Evolutionary conservation across 1,139 yeast species (phyloP), one percentile per base, ranked within the genome.

Genomic region (Magnusiomyces ingens): DNA sequence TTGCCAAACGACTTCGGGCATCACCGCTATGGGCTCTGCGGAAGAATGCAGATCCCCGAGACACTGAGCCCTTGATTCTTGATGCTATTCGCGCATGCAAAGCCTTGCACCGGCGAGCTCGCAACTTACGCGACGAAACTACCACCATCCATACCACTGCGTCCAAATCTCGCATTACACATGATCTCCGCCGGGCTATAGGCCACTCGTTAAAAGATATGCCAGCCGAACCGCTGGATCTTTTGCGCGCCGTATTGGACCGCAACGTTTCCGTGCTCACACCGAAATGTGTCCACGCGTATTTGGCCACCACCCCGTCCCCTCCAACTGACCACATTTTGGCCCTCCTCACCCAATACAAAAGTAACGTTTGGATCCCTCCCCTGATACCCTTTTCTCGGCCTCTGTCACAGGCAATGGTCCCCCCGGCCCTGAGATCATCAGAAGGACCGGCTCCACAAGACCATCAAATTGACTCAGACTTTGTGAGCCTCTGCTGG

Each of bases 21-120:
- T 48, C 53, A 13, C 18, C 49, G 2, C 19, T 46, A 19, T 46
- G 57, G 53, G 15, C 55, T 52, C 26, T 35, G 50, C 10, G 45
- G 21, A 21, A n/a, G 13, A 13, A 19, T 12, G 8, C 32, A 43
- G 17, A 19, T n/a, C 36, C 21, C 8, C 13, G 36, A 15, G 40
- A 45, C 11, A 3, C 13, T 36, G 52, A 54, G 26, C 15, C 10
- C 2, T 15, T 45, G 36, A 15, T 54, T 10, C 45, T 54, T 12
- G 54, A 54, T 40, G 54, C 53, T 3, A 48, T 54, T 15, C 17
- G 36, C 13, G 50, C 53, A n/a, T 54, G 57, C 35, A 52, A 50
- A 35, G 21, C 19, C 22, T 38, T 54, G 17, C 48, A 48, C 29
- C 26, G 26, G 12, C 15, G 17, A 3, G 29, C 41, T 5, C 32